Percentiles rank a stretch among this genome's conserved stretches.
These are phyloP conservation scores for Zoysia matrella DNA, from an alignment of 202 grass and related monocot species.

Conservation along the genomic window DNA sequence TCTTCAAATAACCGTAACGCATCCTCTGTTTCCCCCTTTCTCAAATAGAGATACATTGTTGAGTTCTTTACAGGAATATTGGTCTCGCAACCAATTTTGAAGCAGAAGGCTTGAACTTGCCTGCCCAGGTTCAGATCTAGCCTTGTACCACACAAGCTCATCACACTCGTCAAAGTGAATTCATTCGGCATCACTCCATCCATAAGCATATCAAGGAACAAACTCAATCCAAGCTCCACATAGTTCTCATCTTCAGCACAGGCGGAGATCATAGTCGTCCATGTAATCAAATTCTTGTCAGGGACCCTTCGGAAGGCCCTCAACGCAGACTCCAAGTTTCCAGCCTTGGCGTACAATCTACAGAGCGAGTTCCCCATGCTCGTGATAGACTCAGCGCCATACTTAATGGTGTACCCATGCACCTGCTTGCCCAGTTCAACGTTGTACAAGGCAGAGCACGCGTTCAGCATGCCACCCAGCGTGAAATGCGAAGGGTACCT, in stretches of 20 bases:
- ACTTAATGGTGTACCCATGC: conserved; percentile 73
- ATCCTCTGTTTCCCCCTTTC: conserved; percentile 64
- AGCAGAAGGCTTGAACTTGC: conserved; percentile 77
- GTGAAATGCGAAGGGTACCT: conserved; percentile 69
- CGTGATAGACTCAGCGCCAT: conserved; percentile 46
- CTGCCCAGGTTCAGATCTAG: conserved; percentile 68
- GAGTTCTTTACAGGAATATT: conserved; percentile 75
- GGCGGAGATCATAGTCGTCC: conserved; percentile 78
- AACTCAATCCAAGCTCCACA: conserved; percentile 57
- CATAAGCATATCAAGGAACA: conserved; percentile 75
- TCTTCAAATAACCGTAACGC: conserved; percentile 70
- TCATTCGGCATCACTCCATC: conserved; percentile 66
- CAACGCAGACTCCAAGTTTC: conserved; percentile 57
- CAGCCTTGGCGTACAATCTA: conserved; percentile 69
- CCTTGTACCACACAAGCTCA: conserved; percentile 66
- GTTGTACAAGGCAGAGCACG: conserved; percentile 47
- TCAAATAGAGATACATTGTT: conserved; percentile 82
- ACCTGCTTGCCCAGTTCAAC: conserved; percentile 68
- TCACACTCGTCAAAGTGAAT: conserved; percentile 72
- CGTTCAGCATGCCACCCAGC: conserved; percentile 59
- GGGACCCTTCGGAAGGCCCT: conserved; percentile 58
- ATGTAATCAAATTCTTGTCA: conserved; percentile 80
- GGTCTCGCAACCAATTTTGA: conserved; percentile 64
- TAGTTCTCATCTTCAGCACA: conserved; percentile 65
- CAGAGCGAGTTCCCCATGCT: conserved; percentile 73